Base-by-base conservation (phyloP, 768 basidiomycete species). In the Aureoboletus auriporus region DNA sequence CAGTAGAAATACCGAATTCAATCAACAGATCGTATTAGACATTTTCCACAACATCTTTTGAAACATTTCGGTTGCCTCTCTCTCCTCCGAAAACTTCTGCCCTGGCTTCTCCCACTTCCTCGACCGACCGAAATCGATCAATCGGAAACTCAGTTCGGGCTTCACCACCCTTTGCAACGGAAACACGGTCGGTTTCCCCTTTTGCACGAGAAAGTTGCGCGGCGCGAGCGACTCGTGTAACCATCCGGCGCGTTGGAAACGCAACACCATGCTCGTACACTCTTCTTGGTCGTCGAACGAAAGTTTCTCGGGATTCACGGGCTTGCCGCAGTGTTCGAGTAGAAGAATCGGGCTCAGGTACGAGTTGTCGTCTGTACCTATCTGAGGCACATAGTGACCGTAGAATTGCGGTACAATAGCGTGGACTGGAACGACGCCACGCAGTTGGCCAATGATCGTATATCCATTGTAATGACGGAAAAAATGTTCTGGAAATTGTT, bases 371-470 rank as follows among this genome's bases (percentile, higher is more conserved):
- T 1, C 5, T 1, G 0, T 4, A 1, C 27, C 8, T 65, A n/a
- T 1, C 34, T 40, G 13, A 1, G 69, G 70, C 0, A 55, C 58
- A 53, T 84, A 85, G 62, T 78, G 80, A 1, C 84, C 83, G 54
- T 80, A 85, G 61, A 76, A 85, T 59, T 83, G 80, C 0, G 84
- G 83, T 4, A 79, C 76, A 40, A 83, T 40, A 0, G 83, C 72
- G 7, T 70, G 66, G 4, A 77, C 66, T 3, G 79, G 77, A 0
- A 75, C 71, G 0, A 79, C 74, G 52, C 71, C 56, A 28, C 64
- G 62, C 6, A 79, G 27, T 16, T 63, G 66, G 5, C 7, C 2
- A 0, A 63, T 27, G 39, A 58, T 6, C 6, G 60, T 67, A 35
- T 65, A 63, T 26, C 59, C 63, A 8, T 47, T 51, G 36, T 57